phyloP scores from a whole-genome alignment of 2,329 filamentous ascomycete species.

The Colletotrichum sojae region DNA sequence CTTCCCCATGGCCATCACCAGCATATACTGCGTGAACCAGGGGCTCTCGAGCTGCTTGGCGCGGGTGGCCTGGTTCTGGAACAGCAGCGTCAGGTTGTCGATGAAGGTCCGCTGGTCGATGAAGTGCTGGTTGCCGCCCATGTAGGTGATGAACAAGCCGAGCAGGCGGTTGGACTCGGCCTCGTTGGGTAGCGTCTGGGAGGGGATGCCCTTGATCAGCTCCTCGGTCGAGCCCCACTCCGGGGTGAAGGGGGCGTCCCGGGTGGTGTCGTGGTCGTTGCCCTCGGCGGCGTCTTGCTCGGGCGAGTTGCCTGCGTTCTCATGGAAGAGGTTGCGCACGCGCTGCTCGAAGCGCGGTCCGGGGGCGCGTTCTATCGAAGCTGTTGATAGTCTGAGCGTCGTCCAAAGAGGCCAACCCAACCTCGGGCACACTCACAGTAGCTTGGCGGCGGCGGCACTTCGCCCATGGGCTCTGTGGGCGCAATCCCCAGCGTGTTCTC shows the following conservation, averaged over 20 bases:
- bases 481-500: slow-evolving; percentile 34
- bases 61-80: slow-evolving; percentile 42
- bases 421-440: slow-evolving; percentile 13
- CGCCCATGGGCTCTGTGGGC: slow-evolving; percentile 30
- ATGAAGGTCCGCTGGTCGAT: slow-evolving; percentile 47
- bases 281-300: slow-evolving; percentile 22
- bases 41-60: slow-evolving; percentile 42
- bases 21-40: slow-evolving; percentile 48
- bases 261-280: slow-evolving; percentile 2
- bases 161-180: slow-evolving; percentile 44
- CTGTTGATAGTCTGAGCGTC: neutral
- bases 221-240: slow-evolving; percentile 39
- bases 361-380: slow-evolving; percentile 36
- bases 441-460: slow-evolving; percentile 35
- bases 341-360: slow-evolving; percentile 35
- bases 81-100: slow-evolving; percentile 45
- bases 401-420: neutral
- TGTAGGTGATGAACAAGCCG: slow-evolving; percentile 44
- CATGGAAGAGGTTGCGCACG: slow-evolving; percentile 28
- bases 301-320: slow-evolving; percentile 32
- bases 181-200: slow-evolving; percentile 37
- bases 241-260: slow-evolving; percentile 30
- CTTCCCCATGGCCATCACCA: slow-evolving; percentile 50
- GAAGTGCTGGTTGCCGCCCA: slow-evolving; percentile 49
- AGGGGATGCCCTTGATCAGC: slow-evolving; percentile 33